Evolutionary conservation across 306 rosid species (phyloP).

Genomic region (Dalbergia cultrata): DNA sequence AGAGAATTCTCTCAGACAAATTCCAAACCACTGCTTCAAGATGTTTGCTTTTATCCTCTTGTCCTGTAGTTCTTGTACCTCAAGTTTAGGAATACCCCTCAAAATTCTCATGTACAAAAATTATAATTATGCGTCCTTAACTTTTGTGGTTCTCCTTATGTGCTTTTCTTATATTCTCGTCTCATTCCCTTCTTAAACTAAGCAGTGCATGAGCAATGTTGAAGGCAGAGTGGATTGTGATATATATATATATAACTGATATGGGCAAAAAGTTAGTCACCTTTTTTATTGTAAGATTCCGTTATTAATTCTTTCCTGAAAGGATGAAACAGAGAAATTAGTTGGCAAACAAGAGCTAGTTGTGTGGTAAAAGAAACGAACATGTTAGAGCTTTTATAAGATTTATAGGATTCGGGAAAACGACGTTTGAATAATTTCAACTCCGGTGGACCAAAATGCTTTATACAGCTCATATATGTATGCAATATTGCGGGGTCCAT

Average conservation of each 20-base stretch:
- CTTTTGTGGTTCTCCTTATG: slow-evolving; percentile 55
- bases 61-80: slow-evolving; percentile 61
- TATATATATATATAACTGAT: background rate
- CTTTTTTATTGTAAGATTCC: slow-evolving; percentile 37
- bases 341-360: slow-evolving; percentile 23
- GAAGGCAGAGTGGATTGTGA: background rate
- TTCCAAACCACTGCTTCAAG: slow-evolving; percentile 48
- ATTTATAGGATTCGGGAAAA: slow-evolving; percentile 12
- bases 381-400: slow-evolving; percentile 25
- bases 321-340: slow-evolving; percentile 19
- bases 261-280: slow-evolving; percentile 38
- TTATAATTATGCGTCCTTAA: slow-evolving; percentile 43
- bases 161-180: slow-evolving; percentile 59
- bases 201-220: slow-evolving; percentile 8
- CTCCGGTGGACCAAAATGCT: slow-evolving; percentile 17
- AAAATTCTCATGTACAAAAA: slow-evolving; percentile 49
- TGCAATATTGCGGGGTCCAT: slow-evolving; percentile 1
- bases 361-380: background rate
- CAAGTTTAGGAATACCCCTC: slow-evolving; percentile 62
- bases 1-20: slow-evolving; percentile 54
- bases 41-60: slow-evolving; percentile 52
- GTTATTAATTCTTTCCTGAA: background rate
- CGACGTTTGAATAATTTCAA: slow-evolving; percentile 6
- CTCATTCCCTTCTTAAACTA: slow-evolving; percentile 45
- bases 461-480: slow-evolving; percentile 7